Percentiles rank a stretch among this genome's conserved stretches.
These are phyloP conservation scores for Henningerozyma blattae DNA, from an alignment of 805 yeast species.

Conservation along the genomic window DNA sequence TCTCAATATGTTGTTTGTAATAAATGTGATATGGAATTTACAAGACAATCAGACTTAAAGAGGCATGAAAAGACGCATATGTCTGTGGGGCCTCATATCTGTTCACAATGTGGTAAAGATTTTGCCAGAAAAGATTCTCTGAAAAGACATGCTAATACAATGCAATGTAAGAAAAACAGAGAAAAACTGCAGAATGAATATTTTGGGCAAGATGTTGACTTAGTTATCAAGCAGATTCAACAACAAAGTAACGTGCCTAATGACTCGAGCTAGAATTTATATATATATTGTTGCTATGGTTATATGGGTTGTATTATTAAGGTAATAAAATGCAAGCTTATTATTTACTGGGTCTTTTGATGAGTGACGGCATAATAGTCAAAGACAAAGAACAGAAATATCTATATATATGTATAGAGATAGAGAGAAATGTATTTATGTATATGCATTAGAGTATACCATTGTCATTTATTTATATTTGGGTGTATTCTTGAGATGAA, in stretches of 20 bases:
- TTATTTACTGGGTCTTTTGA: too few relatives aligned
- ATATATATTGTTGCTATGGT: too few relatives aligned
- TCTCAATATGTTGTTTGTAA: slow-evolving; percentile 27
- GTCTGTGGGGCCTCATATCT: slow-evolving; percentile 58
- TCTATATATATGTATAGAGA: too few relatives aligned
- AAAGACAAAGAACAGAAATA: too few relatives aligned
- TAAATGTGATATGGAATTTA: slow-evolving; percentile 50
- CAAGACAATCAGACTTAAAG: slow-evolving; percentile 57
- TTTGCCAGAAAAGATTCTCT: slow-evolving; percentile 77
- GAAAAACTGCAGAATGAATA: slow-evolving; percentile 31
- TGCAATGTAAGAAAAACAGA: slow-evolving; percentile 64
- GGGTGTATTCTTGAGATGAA: too few relatives aligned
- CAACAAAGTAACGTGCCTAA: neutral
- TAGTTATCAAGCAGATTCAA: neutral
- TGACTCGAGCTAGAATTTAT: slow-evolving; percentile 27
- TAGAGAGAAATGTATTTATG: too few relatives aligned
- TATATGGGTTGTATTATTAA: too few relatives aligned
- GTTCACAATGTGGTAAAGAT: slow-evolving; percentile 68
- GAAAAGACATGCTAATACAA: slow-evolving; percentile 61
- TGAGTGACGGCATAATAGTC: too few relatives aligned
- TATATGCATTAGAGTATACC: too few relatives aligned
- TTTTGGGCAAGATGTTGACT: neutral
- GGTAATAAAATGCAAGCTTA: too few relatives aligned
- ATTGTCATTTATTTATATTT: too few relatives aligned
- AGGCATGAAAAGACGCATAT: slow-evolving; percentile 69